phyloP scores from a whole-genome alignment of 2,329 filamentous ascomycete genomes.

The Colletotrichum spinosum region DNA sequence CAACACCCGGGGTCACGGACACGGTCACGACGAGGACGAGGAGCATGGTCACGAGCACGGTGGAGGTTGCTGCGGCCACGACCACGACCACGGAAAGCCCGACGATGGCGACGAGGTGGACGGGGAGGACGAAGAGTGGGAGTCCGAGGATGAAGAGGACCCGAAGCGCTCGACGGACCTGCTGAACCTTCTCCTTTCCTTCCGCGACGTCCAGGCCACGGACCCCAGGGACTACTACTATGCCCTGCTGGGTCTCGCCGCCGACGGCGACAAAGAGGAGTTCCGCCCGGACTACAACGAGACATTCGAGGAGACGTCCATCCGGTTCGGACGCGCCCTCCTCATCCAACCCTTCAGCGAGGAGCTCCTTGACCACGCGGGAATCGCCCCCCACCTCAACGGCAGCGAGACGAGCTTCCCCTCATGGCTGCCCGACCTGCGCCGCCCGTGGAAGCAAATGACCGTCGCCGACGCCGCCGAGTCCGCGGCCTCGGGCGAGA shows the following conservation, averaged over 20 bases:
- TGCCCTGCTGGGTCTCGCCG: conserved; percentile 32
- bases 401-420: conserved; percentile 19
- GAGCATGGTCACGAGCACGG: conserved; percentile 23
- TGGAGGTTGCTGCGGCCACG: conserved; percentile 14
- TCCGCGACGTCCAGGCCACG: conserved; percentile 36
- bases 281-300: conserved; percentile 35
- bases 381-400: conserved; percentile 24
- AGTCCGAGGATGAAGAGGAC: conserved; percentile 3
- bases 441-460: conserved; percentile 33
- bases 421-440: conserved; percentile 35
- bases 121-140: conserved; percentile 3
- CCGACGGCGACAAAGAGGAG: conserved; percentile 34
- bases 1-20: not conserved
- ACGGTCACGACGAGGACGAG: conserved; percentile 9
- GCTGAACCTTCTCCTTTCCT: conserved; percentile 31
- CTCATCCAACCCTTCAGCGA: conserved; percentile 35
- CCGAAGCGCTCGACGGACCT: conserved; percentile 31
- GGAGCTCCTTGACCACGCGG: conserved; percentile 36
- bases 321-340: conserved; percentile 34
- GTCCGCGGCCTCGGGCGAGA: conserved; percentile 33
- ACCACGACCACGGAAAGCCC: not conserved
- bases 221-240: conserved; percentile 37
- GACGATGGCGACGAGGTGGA: conserved; percentile 8
- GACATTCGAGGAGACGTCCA: conserved; percentile 31
- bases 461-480: conserved; percentile 36